phyloP scores from a whole-genome alignment of 2,329 filamentous ascomycete genomes.

The Xylaria sp. region DNA sequence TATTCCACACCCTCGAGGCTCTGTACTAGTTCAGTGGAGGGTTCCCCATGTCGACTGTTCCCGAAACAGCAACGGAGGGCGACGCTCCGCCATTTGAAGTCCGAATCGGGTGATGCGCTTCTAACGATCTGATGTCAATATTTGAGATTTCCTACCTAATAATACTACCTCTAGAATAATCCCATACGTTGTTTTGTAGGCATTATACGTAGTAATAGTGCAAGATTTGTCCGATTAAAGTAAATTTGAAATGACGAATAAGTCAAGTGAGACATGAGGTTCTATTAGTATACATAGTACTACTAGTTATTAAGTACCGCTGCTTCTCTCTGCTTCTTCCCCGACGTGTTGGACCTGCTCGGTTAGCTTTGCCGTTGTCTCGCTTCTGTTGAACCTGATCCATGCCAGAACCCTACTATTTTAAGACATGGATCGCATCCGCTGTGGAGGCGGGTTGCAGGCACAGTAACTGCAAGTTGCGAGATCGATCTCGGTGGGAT shows the following conservation, averaged over 20 bases:
- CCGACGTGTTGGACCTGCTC: not conserved
- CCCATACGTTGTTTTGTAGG: not conserved
- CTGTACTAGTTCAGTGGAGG: constrained; percentile 17
- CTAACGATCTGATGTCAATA: not conserved
- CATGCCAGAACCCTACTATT: constrained; percentile 5
- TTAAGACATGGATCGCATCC: constrained; percentile 23
- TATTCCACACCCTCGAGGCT: constrained; percentile 6
- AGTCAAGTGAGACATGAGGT: not conserved
- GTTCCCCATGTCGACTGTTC: constrained; percentile 20
- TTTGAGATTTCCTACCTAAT: not conserved
- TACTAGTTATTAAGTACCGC: not conserved
- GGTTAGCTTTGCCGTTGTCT: not conserved
- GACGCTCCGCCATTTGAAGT: constrained; percentile 39
- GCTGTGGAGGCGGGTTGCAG: constrained; percentile 22
- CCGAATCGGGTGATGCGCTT: constrained; percentile 24
- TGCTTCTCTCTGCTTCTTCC: not conserved
- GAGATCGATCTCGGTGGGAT: constrained; percentile 38
- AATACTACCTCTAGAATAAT: not conserved
- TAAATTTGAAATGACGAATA: not conserved
- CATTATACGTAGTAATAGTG: not conserved
- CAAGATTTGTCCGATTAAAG: not conserved
- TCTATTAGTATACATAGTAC: not conserved
- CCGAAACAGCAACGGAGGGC: constrained; percentile 39
- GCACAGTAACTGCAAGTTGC: constrained; percentile 20
- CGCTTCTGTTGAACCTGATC: not conserved